Conservation (phyloP, 73 alveolate genomes). For the Tetrahymena borealis region DNA sequence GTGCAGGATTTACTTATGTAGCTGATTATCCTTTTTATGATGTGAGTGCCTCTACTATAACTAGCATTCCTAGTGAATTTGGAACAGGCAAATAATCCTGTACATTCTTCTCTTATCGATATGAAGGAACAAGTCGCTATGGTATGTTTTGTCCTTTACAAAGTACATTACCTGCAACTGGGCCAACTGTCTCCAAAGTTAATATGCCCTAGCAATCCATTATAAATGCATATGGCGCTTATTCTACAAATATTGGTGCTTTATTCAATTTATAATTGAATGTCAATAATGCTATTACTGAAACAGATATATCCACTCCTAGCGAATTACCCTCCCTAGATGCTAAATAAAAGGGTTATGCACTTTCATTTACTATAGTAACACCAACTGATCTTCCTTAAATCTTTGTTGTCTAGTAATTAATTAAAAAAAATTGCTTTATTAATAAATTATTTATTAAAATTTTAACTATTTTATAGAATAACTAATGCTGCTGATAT, state of each 20-base stretch:
- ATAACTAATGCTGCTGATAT: neutral
- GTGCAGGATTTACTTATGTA: neutral
- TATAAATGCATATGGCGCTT: neutral
- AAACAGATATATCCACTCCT: neutral
- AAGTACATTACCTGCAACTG: neutral
- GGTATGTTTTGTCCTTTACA: neutral
- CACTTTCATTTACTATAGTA: neutral
- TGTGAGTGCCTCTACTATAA: neutral
- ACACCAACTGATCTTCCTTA: neutral
- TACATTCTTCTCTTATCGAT: neutral
- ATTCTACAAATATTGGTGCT: neutral
- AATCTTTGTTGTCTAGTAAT: neutral
- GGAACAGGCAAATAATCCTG: no score
- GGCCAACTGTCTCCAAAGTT: neutral
- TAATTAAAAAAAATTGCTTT: no score
- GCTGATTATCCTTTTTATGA: neutral
- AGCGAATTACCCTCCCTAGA: neutral
- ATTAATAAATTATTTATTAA: no score
- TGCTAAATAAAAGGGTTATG: neutral
- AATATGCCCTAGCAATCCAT: neutral
- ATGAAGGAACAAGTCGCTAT: neutral
- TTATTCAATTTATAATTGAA: neutral
- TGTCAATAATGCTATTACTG: neutral
- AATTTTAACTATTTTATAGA: neutral
- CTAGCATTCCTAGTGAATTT: neutral